A percentile compares a stretch with the other conserved stretches of the same genome.
phyloP scores from a whole-genome alignment of 805 yeast genomes.

The Candida takata region DNA sequence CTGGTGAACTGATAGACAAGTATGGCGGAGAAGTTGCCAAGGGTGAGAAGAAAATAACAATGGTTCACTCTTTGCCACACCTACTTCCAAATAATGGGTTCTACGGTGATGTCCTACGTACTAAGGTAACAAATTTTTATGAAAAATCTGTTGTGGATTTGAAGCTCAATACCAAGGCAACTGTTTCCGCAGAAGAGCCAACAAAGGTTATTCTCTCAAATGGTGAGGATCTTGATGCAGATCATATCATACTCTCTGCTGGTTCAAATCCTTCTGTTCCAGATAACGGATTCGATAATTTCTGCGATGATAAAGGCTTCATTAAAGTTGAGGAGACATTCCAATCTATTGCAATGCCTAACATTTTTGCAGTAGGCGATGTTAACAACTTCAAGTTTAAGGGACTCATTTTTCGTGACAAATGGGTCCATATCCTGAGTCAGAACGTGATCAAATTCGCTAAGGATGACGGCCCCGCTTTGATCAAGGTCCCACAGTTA shows the following conservation, averaged over 20 bases:
- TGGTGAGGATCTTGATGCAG: slow-evolving; percentile 5
- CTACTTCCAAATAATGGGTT: slow-evolving; percentile 11
- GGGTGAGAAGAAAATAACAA: slow-evolving; percentile 19
- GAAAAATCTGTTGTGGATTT: slow-evolving; percentile 7
- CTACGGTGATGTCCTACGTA: slow-evolving; percentile 7
- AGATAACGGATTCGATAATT: neutral
- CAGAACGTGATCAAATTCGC: slow-evolving; percentile 8
- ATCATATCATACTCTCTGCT: slow-evolving; percentile 1
- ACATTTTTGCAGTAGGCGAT: slow-evolving; percentile 30
- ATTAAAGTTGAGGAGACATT: slow-evolving; percentile 8
- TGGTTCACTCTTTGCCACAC: slow-evolving; percentile 18
- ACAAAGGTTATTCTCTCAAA: slow-evolving; percentile 1
- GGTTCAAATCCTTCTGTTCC: slow-evolving; percentile 13
- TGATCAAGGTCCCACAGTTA: no score
- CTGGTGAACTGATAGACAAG: slow-evolving; percentile 22
- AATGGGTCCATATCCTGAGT: slow-evolving; percentile 10
- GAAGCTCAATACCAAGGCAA: slow-evolving; percentile 6
- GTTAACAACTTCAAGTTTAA: slow-evolving; percentile 17
- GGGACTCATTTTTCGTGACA: slow-evolving; percentile 10
- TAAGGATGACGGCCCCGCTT: no score
- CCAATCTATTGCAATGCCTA: slow-evolving; percentile 4
- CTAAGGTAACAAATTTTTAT: slow-evolving; percentile 8
- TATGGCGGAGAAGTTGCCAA: slow-evolving; percentile 11
- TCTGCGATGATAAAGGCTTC: slow-evolving; percentile 5
- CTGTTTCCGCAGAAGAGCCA: neutral